These are phyloP conservation scores for Encephalitozoon cuniculi DNA, from an alignment of 371 early-diverging fungal species.

Conservation along the genomic window DNA sequence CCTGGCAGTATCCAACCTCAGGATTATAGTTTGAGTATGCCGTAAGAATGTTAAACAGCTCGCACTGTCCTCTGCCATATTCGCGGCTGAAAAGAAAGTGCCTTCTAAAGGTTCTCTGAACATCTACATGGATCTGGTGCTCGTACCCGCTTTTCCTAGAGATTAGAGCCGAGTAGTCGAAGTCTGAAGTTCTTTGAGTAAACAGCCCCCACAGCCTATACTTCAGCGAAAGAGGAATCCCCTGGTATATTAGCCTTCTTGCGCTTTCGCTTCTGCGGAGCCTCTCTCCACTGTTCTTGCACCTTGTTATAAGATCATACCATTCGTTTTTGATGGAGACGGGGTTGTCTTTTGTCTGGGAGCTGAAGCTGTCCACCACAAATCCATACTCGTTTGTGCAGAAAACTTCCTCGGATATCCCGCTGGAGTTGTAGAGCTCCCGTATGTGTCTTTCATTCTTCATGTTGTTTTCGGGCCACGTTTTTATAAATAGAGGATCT, in stretches of 20 bases:
- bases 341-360: background rate
- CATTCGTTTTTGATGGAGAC: constrained; percentile 9
- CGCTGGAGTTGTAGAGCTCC: background rate
- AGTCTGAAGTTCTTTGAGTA: background rate
- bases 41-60: constrained; percentile 58
- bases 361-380: constrained; percentile 6
- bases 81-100: constrained; percentile 40
- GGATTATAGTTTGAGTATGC: constrained; percentile 58
- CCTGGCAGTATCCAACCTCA: constrained; percentile 62
- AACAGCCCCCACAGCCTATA: constrained; percentile 23
- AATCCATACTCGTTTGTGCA: constrained; percentile 43
- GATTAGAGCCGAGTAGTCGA: constrained; percentile 17
- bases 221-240: constrained; percentile 40
- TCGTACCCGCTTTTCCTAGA: constrained; percentile 16
- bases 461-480: constrained; percentile 2
- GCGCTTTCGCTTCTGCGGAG: background rate
- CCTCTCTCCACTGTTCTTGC: background rate
- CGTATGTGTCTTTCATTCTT: constrained; percentile 15
- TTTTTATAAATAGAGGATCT: constrained; percentile 2
- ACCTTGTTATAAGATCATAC: constrained; percentile 16
- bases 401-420: constrained; percentile 6
- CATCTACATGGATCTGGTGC: constrained; percentile 54
- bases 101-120: constrained; percentile 50
- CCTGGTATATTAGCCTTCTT: constrained; percentile 11
- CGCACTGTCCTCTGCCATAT: constrained; percentile 53